phyloP scores from a whole-genome alignment of 2,329 filamentous ascomycete species.

The Pseudohalonectria lignicola region DNA sequence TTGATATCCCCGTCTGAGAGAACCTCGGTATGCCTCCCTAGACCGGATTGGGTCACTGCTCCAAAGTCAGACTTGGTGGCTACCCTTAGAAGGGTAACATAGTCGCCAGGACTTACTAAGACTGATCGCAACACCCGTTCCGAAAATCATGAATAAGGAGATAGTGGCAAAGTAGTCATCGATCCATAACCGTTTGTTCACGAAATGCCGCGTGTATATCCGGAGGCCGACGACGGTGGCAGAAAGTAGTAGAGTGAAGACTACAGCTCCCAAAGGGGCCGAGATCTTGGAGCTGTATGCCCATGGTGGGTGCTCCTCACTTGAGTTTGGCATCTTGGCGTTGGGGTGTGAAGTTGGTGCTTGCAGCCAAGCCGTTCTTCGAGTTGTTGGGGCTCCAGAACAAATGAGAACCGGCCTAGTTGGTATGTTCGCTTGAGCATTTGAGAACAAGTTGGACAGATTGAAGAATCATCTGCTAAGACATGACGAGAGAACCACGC shows the following conservation, averaged over 20 bases:
- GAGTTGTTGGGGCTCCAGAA: too few species aligned
- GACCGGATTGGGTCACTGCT: background rate
- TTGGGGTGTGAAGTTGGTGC: too few species aligned
- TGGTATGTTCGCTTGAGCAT: too few species aligned
- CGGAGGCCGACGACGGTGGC: background rate
- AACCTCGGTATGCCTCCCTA: background rate
- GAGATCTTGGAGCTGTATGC: background rate
- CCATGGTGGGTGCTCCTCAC: background rate
- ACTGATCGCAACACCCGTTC: background rate
- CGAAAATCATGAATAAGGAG: background rate
- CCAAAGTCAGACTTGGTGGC: too few species aligned
- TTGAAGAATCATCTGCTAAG: too few species aligned
- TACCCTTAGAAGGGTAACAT: too few species aligned
- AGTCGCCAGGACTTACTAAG: background rate
- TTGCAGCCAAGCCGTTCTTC: too few species aligned
- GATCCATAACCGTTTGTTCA: background rate
- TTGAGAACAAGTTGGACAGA: too few species aligned
- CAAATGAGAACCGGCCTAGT: too few species aligned
- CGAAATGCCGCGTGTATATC: background rate
- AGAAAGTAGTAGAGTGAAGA: constrained; percentile 1
- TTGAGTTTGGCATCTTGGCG: too few species aligned
- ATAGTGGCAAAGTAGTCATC: background rate
- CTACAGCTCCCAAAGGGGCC: background rate
- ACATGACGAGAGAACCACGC: too few species aligned
- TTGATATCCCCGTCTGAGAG: background rate